phyloP scores from a whole-genome alignment of 306 rosid genomes.

The Prunus salicina region DNA sequence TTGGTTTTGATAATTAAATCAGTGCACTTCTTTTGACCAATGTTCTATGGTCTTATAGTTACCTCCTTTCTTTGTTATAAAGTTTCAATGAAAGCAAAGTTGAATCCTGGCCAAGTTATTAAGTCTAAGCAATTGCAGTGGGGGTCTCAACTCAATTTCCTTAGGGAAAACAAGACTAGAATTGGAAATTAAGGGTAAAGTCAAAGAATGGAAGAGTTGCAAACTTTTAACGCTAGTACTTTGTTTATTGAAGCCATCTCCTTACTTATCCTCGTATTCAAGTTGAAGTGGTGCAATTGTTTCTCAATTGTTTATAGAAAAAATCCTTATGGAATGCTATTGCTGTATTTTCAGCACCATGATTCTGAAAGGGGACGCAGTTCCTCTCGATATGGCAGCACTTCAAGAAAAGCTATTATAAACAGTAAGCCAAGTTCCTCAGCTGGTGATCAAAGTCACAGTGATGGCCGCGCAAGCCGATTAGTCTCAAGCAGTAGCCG shows the following conservation, averaged over 20 bases:
- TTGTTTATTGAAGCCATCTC: not conserved
- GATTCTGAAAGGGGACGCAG: slow-evolving; percentile 68
- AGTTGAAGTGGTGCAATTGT: not conserved
- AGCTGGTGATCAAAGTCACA: slow-evolving; percentile 41
- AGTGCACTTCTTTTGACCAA: not conserved
- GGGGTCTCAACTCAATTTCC: not conserved
- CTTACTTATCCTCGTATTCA: not conserved
- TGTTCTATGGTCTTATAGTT: not conserved
- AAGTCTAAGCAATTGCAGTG: not conserved
- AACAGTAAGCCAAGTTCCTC: slow-evolving; percentile 65
- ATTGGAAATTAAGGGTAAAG: not conserved
- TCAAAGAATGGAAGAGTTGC: not conserved
- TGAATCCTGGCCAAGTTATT: not conserved
- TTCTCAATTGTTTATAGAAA: not conserved
- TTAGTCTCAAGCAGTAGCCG: slow-evolving; percentile 47
- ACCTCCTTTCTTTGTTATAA: not conserved
- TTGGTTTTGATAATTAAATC: not conserved
- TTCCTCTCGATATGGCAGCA: slow-evolving; percentile 81
- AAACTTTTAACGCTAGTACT: not conserved
- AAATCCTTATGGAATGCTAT: slow-evolving; percentile 7
- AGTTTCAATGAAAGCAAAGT: not conserved
- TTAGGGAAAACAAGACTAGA: not conserved
- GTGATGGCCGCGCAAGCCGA: slow-evolving; percentile 57
- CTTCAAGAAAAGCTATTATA: slow-evolving; percentile 64
- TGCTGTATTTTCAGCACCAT: slow-evolving; percentile 47